phyloP scores from a whole-genome alignment of 1,284 basidiomycete genomes.

The Rhodotorula sp. region DNA sequence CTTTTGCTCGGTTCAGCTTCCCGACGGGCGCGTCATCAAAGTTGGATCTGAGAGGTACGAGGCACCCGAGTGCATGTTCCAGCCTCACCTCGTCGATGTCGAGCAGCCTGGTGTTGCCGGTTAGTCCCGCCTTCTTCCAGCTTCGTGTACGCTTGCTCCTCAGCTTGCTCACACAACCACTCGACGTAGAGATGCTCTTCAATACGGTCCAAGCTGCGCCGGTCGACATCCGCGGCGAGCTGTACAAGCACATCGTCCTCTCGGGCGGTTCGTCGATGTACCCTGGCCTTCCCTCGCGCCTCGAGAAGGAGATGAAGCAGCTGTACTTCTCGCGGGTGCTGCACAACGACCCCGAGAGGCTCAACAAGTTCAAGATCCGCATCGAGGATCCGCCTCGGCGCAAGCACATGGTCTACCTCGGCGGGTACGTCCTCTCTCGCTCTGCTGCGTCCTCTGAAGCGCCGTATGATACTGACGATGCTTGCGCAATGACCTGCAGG shows the following conservation, averaged over 20 bases:
- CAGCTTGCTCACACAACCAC: conserved; percentile 4
- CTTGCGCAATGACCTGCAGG: background rate
- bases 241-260: conserved; percentile 98
- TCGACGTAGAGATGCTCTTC: conserved; percentile 84
- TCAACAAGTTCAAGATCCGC: conserved; percentile 98
- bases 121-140: conserved; percentile 46
- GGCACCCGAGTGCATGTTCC: conserved; percentile 99
- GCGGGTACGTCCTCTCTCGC: conserved; percentile 58
- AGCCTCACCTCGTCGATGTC: conserved; percentile 94
- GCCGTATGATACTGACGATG: background rate
- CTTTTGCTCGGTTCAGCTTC: conserved; percentile 61
- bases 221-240: conserved; percentile 81
- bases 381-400: conserved; percentile 97
- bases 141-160: background rate
- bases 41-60: conserved; percentile 99
- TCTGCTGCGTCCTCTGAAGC: background rate
- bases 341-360: conserved; percentile 73
- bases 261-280: conserved; percentile 99
- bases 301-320: conserved; percentile 99
- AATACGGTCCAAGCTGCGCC: conserved; percentile 91
- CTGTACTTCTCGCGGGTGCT: conserved; percentile 89
- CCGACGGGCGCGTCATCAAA: conserved; percentile 94
- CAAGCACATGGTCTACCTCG: conserved; percentile 99
- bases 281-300: conserved; percentile 88
- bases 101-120: conserved; percentile 96